These are phyloP conservation scores for Lipomyces yamadae DNA, from an alignment of 805 yeast species.

Conservation along the genomic window DNA sequence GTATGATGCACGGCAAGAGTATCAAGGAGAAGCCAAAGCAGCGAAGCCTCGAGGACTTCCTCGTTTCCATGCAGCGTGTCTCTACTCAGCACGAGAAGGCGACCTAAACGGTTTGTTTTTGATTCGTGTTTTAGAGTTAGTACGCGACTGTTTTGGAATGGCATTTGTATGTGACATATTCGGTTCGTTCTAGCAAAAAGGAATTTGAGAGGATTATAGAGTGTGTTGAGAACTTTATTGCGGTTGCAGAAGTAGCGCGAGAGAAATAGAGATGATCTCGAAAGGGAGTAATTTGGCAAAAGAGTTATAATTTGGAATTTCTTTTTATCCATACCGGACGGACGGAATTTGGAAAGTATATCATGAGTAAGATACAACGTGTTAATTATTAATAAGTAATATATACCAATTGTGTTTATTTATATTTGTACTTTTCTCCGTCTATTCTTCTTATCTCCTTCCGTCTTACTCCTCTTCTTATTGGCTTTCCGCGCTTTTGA, in stretches of 20 bases:
- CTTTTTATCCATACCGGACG: slow-evolving; percentile 3
- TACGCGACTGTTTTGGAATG: neutral
- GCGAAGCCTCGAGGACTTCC: slow-evolving; percentile 63
- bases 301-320: slow-evolving; percentile 1
- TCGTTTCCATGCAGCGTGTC: slow-evolving; percentile 67
- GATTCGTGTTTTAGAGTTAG: neutral
- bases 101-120: neutral
- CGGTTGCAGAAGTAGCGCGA: neutral
- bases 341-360: neutral
- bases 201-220: neutral
- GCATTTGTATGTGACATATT: slow-evolving; percentile 2
- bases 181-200: neutral
- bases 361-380: neutral
- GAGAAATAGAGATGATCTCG: neutral
- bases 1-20: slow-evolving; percentile 61
- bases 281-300: slow-evolving; percentile 3
- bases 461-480: neutral
- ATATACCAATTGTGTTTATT: neutral
- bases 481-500: neutral
- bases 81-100: slow-evolving; percentile 57
- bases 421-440: neutral
- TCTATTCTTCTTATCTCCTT: neutral
- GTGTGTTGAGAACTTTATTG: neutral
- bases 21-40: slow-evolving; percentile 50
- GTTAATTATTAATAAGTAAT: neutral